These are phyloP conservation scores for Podila epigama DNA, from an alignment of 192 early-diverging fungal species.

Conservation along the genomic window DNA sequence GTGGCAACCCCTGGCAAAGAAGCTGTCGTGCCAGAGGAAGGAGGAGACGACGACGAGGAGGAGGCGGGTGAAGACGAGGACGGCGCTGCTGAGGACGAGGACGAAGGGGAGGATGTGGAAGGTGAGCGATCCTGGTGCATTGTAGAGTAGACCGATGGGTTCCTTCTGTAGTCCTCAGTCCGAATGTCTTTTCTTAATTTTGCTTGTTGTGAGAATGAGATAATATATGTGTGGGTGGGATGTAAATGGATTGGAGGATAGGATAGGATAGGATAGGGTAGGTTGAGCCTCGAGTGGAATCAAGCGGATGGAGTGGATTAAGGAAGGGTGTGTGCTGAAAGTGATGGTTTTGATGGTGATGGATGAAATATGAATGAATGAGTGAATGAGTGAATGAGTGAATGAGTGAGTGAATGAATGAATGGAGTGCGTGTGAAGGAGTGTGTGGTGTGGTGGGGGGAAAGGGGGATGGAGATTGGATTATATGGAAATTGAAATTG, in stretches of 20 bases:
- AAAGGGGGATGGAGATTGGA: no score
- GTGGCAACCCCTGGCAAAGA: not conserved
- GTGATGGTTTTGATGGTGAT: not conserved
- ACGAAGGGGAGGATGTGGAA: not conserved
- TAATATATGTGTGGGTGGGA: not conserved
- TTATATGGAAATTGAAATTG: no score
- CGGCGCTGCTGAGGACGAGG: slow-evolving; percentile 1
- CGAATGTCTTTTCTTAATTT: no score
- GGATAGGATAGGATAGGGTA: not conserved
- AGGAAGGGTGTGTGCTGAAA: not conserved
- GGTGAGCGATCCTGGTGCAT: slow-evolving; percentile 1
- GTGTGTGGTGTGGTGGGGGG: not conserved
- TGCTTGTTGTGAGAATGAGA: not conserved
- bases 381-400: not conserved
- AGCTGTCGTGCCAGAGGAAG: no score
- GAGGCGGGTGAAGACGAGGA: not conserved
- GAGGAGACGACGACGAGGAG: no score
- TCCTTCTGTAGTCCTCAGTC: not conserved
- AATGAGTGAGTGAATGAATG: not conserved
- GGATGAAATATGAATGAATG: not conserved
- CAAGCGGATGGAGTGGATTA: not conserved
- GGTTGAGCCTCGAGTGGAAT: not conserved
- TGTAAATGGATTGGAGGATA: not conserved
- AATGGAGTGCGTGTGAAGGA: not conserved
- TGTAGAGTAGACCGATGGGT: not conserved